phyloP scores from a whole-genome alignment of 495 filamentous ascomycete genomes.

The Aspergillus nanangensis region DNA sequence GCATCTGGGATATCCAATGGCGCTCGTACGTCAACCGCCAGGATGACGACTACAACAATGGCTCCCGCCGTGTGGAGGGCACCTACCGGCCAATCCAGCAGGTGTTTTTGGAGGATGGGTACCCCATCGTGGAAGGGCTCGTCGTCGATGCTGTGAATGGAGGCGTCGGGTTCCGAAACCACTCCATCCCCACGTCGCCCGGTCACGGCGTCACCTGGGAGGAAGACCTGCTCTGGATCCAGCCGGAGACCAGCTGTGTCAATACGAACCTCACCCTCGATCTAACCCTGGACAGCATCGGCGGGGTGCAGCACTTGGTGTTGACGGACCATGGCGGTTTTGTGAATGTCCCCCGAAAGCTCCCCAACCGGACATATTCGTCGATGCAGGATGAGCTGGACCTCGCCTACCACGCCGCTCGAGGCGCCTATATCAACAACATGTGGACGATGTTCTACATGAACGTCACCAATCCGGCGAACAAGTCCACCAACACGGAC shows the following conservation, averaged over 20 bases:
- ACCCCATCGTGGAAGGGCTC: background rate
- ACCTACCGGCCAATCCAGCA: background rate
- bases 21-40: background rate
- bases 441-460: background rate
- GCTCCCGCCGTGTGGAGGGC: background rate
- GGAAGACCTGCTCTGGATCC: constrained; percentile 1
- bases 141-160: background rate
- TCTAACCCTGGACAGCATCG: too few relatives aligned
- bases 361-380: background rate
- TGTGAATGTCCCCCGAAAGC: too few relatives aligned
- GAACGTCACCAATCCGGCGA: background rate
- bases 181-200: background rate
- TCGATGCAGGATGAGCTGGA: too few relatives aligned
- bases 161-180: background rate
- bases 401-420: too few relatives aligned
- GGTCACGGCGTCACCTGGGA: background rate
- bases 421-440: background rate
- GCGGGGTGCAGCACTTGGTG: too few relatives aligned
- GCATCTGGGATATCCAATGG: background rate
- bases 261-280: background rate
- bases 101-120: background rate
- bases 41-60: background rate
- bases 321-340: background rate
- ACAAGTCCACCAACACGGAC: background rate
- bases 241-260: background rate